phyloP scores from a whole-genome alignment of 2,329 filamentous ascomycete species.

The Diaporthe ilicicola region DNA sequence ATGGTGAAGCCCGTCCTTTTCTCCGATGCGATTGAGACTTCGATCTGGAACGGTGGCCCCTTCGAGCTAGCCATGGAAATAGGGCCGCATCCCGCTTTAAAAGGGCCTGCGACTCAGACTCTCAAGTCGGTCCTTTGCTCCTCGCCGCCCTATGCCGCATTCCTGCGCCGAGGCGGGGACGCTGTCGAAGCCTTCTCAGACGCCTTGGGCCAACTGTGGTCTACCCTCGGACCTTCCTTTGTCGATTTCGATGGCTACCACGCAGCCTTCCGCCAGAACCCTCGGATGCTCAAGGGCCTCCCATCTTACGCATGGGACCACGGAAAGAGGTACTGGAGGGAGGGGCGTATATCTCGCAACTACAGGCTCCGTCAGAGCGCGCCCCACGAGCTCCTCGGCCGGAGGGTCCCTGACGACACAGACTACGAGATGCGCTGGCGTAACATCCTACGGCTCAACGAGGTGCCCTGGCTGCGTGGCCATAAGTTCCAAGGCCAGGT shows the following conservation, averaged over 20 bases:
- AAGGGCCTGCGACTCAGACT: conserved; percentile 47
- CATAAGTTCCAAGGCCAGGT: conserved; percentile 46
- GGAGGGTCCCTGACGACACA: neutral
- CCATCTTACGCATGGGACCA: conserved; percentile 30
- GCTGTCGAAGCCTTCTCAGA: conserved; percentile 35
- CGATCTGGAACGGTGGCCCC: conserved; percentile 8
- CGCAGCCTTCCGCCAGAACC: neutral
- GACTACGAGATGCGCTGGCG: conserved; percentile 36
- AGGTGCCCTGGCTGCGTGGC: conserved; percentile 49
- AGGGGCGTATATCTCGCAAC: conserved; percentile 22
- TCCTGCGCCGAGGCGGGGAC: conserved; percentile 34
- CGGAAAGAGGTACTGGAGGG: conserved; percentile 19
- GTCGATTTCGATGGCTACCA: conserved; percentile 6
- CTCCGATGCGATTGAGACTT: conserved; percentile 22
- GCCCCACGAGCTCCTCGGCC: conserved; percentile 30
- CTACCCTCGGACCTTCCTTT: neutral
- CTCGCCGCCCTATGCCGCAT: conserved; percentile 37
- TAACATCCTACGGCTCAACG: conserved; percentile 37
- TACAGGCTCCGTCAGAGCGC: neutral
- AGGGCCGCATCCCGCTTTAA: conserved; percentile 49
- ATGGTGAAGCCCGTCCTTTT: conserved; percentile 38
- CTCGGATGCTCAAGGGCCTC: conserved; percentile 19
- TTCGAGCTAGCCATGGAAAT: conserved; percentile 39
- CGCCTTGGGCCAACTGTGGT: conserved; percentile 33
- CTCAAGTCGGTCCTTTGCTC: conserved; percentile 27